These are phyloP conservation scores for Ajuga chamaepitys DNA, from an alignment of 257 asterid genomes.

Conservation along the genomic window DNA sequence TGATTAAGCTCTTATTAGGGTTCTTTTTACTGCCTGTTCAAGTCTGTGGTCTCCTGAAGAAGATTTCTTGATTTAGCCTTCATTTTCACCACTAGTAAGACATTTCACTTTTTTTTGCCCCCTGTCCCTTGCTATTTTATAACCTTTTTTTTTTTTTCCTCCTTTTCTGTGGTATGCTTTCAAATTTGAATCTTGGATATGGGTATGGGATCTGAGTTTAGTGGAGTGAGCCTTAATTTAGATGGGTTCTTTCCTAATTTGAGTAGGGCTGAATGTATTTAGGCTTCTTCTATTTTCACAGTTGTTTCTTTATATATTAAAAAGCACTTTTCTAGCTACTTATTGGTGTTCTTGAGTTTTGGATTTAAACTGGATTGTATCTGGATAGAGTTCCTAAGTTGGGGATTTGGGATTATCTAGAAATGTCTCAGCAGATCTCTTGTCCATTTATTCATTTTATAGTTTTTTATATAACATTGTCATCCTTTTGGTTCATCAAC, in stretches of 20 bases:
- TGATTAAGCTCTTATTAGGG: background rate
- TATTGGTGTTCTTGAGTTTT: too few relatives aligned
- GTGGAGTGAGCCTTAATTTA: background rate
- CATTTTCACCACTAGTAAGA: background rate
- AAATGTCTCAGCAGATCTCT: background rate
- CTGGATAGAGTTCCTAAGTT: background rate
- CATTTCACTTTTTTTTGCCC: background rate
- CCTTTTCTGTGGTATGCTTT: background rate
- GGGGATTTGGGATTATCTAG: background rate
- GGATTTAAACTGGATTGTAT: too few relatives aligned
- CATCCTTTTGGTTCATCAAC: background rate
- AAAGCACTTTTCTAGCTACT: too few relatives aligned
- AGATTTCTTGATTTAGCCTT: background rate
- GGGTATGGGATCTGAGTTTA: constrained; percentile 8
- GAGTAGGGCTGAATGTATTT: background rate
- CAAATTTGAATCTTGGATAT: background rate
- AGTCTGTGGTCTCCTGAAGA: constrained; percentile 6
- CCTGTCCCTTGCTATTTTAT: background rate
- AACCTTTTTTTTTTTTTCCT: background rate
- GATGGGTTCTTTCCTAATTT: background rate
- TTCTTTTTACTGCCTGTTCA: background rate
- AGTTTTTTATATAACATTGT: background rate
- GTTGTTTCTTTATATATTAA: too few relatives aligned
- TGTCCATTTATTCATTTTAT: background rate
- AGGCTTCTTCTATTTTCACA: background rate